Base-by-base conservation (phyloP, 306 rosid species). In the Trifolium fragiferum region DNA sequence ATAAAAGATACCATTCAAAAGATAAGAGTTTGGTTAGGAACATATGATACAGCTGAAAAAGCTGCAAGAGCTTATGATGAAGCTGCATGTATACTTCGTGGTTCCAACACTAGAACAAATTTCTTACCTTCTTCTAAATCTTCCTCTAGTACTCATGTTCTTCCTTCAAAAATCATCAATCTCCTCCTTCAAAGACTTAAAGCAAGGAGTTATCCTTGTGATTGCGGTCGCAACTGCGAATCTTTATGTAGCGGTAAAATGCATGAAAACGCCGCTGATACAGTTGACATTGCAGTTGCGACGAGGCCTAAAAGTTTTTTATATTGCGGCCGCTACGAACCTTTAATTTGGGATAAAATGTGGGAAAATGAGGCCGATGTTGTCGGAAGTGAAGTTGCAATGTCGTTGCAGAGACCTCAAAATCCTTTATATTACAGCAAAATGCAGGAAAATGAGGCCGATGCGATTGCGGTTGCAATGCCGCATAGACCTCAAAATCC, bases 51-150 rank as follows among this genome's bases (percentile, higher is more conserved):
- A 1, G 98, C 98, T 2, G 98, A 93, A 59, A 97, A 90, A 80
- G 98, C 98, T 38, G 98, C 98, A 41, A 87, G 97, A 55, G 98
- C 98, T 7, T 93, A 93, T 72, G 98, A 93, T 73, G 98, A 93
- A 65, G 98, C 96, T 73, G 98, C 98, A 38, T 93, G 96, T 78
- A 84, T 93, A 80, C 97, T 93, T 15, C 87, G 98, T 0, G 98
- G 98, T 10, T 80, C 96, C 20, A 93, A 93, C 70, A 91, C 98
- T 1, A 68, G 97, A 43, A 93, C 98, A 6, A 93, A 93, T 61
- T 93, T 93, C 87, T 93, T 97, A 97, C 94, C 97, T 80, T 88
- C 86, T 20, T 80, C 97, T 46, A 76, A 90, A 41, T 68, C 90
- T 15, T 82, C 91, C 4, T 51, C 96, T 12, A 72, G 82, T 10